These are phyloP conservation scores for Xerocomellus chrysenteron DNA, from an alignment of 768 basidiomycete species.

Conservation along the genomic window DNA sequence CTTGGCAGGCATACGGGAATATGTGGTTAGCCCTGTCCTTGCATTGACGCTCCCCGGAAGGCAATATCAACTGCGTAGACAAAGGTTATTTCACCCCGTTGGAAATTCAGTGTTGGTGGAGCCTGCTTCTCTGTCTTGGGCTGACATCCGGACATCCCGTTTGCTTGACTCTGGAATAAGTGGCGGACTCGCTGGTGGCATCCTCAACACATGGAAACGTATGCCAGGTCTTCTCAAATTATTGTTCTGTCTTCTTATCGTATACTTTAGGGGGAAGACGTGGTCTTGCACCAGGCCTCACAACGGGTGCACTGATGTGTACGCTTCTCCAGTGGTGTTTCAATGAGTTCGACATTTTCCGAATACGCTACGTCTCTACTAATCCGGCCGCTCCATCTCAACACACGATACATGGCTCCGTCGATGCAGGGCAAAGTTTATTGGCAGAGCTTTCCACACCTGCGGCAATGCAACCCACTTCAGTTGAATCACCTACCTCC, in stretches of 20 bases:
- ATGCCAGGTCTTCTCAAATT: conserved; percentile 4
- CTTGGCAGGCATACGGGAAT: conserved; percentile 69
- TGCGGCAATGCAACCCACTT: conserved; percentile 16
- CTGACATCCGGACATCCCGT: conserved; percentile 55
- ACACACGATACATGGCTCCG: neutral
- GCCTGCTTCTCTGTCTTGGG: conserved; percentile 37
- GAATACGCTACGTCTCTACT: conserved; percentile 56
- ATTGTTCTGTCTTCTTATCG: conserved; percentile 3
- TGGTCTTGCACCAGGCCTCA: conserved; percentile 56
- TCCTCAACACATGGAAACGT: conserved; percentile 62
- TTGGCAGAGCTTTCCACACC: conserved; percentile 1
- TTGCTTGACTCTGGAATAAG: conserved; percentile 73
- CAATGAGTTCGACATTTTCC: conserved; percentile 64
- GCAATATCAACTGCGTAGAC: conserved; percentile 46
- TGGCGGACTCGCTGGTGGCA: conserved; percentile 65
- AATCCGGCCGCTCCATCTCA: conserved; percentile 4
- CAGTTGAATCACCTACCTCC: neutral
- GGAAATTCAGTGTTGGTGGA: conserved; percentile 16
- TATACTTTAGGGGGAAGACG: conserved; percentile 53
- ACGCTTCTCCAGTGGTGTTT: conserved; percentile 62
- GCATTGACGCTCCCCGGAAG: conserved; percentile 42
- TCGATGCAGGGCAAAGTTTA: neutral
- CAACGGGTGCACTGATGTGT: conserved; percentile 59
- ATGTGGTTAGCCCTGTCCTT: conserved; percentile 64
- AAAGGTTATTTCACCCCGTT: conserved; percentile 25